phyloP scores from a whole-genome alignment of 257 asterid species.

The Fraxinus americana region DNA sequence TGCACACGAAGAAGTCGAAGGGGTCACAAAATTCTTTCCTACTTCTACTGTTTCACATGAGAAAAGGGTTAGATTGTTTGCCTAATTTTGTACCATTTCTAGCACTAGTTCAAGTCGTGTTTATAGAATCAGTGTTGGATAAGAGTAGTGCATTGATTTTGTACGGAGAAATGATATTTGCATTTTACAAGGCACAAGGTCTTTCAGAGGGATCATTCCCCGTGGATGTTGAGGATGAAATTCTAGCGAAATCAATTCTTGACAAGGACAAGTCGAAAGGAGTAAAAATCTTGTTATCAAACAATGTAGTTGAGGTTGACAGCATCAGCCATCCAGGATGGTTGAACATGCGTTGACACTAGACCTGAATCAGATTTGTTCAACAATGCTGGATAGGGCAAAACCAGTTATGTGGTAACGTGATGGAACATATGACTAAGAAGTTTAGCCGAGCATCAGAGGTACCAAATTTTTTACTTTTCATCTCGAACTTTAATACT shows the following conservation, averaged over 20 bases:
- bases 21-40: too few species aligned
- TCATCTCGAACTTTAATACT: too few species aligned
- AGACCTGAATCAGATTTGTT: background rate
- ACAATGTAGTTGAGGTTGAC: background rate
- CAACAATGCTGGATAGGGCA: background rate
- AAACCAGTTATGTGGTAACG: background rate
- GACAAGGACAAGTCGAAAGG: background rate
- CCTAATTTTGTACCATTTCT: too few species aligned
- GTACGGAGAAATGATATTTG: background rate
- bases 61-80: too few species aligned
- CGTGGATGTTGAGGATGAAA: background rate
- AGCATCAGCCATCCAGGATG: background rate
- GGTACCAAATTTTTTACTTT: background rate
- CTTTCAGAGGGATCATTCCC: background rate
- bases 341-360: background rate
- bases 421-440: background rate
- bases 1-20: too few species aligned
- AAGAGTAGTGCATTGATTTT: background rate
- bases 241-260: background rate
- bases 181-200: background rate
- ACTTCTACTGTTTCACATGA: too few species aligned
- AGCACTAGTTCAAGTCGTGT: too few species aligned
- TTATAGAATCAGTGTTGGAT: background rate
- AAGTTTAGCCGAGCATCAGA: background rate
- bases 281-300: background rate